Evolutionary conservation across 768 basidiomycete species (phyloP), one percentile per base, ranked within the genome.

Genomic region (Trametes coccinea): DNA sequence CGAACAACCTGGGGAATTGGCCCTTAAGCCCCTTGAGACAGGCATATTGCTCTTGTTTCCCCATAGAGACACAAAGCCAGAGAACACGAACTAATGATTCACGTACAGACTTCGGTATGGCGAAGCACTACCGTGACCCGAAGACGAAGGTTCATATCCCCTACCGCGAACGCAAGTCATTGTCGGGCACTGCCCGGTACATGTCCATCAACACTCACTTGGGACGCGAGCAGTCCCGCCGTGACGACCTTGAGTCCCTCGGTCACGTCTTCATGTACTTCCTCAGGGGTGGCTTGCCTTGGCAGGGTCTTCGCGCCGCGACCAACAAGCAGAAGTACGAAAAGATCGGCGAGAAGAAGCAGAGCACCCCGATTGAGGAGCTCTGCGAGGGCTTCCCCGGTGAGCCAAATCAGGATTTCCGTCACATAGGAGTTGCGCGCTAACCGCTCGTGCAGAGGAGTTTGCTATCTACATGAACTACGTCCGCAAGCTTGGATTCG

Each of bases 251-350:
- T 33, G 96, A 99, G 77, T 96, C 95, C 41, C 78, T 99, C 33
- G 96, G 97, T 0, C 97, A 99, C 74, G 97, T 99, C 47, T 98
- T 98, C 80, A 98, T 99, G 92, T 99, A 99, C 76, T 99, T 99
- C 76, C 75, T 99, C 67, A 84, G 96, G 4, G 96, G 96, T 29
- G 94, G 95, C 17, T 82, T 99, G 58, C 96, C 96, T 30, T 99
- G 96, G 96, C 96, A 99, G 74, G 96, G 96, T 48, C 80, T 99
- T 64, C 87, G 95, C 71, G 97, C 96, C 22, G 95, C 95, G 8
- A 99, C 96, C 1, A 98, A 99, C 82, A 98, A 98, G 79, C 96
- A 98, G 75, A 98, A 98, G 79, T 99, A 99, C 73, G 97, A 99
- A 77, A 98, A 98, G 80, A 99, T 99, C 67, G 97, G 96, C 50